Base-by-base conservation (phyloP, 192 early-diverging fungal species). In the Coemansia sp. region DNA sequence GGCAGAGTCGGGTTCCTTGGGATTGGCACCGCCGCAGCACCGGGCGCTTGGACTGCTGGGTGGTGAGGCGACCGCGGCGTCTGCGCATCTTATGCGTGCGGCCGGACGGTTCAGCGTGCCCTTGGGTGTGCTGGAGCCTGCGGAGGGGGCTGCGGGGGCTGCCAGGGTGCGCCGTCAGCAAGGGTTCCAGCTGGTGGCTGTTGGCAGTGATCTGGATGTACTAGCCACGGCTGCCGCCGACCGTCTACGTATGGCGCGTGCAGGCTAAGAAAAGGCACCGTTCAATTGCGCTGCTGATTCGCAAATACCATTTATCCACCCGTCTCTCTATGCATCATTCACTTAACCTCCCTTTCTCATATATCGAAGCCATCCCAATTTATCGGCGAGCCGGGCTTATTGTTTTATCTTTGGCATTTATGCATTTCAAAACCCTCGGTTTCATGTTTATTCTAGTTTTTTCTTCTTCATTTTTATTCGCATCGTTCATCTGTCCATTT, bases 151-250 rank as follows among this genome's bases (percentile, higher is more conserved):
- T 0, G 53, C 56, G 20, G 27, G 33, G 14, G 34, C 50, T 9
- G 66, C 60, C 18, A 58, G 60, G 5, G 26, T 49, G 41, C 27
- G 60, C 11, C 38, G 28, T 13, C 58, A 30, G 20, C 58, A 58
- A 34, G 72, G 72, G 2, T 68, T 75, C 45, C 60, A 33, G 44
- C 58, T 75, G 65, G 64, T 59, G 2, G 40, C 58, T 14, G 52
- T 68, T 29, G 71, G 55, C 41, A 63, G 32, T 41, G 65, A 68
- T 35, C 32, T 57, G 15, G 66, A 64, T 8, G 34, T 64, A 0
- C 43, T 75, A 19, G 37, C 57, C 5, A 19, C 56, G 3, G 72
- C 55, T 0, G 64, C 72, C 9, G 48, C 60, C 3, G 65, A 75
- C 33, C 64, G 64, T 46, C 65, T 75, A 11, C 63, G 59, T 20